phyloP scores from a whole-genome alignment of 441 rosid species.

The Sinapis alba region DNA sequence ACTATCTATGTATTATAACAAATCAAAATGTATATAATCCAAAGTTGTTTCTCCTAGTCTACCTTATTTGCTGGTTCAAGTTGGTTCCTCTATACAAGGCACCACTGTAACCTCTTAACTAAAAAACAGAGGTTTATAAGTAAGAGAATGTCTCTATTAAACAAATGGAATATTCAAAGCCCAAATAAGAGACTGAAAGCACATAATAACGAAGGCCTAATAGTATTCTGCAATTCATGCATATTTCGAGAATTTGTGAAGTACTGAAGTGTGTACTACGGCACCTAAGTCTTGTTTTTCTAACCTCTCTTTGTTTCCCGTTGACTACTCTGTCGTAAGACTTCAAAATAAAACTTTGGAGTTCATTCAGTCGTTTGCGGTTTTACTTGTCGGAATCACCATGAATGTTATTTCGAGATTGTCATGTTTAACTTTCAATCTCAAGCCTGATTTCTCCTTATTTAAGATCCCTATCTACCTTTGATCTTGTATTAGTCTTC shows the following conservation, averaged over 20 bases:
- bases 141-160: neutral
- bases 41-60: neutral
- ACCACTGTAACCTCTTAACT: neutral
- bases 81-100: neutral
- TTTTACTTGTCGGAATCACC: neutral
- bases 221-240: too few species aligned
- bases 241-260: too few species aligned
- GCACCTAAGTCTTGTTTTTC: too few species aligned
- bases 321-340: neutral
- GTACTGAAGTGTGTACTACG: too few species aligned
- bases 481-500: neutral
- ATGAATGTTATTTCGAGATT: neutral
- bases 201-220: too few species aligned
- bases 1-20: neutral
- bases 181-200: neutral
- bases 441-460: neutral
- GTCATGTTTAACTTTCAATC: neutral
- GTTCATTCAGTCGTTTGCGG: neutral
- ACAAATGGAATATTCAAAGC: neutral
- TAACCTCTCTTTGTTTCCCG: too few species aligned
- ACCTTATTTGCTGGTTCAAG: neutral
- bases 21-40: neutral
- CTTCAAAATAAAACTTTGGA: neutral
- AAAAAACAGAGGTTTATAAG: neutral
- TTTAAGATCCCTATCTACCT: neutral